Evolutionary conservation across 495 filamentous ascomycete genomes (phyloP).

Genomic region (Lepidopterella palustris): DNA sequence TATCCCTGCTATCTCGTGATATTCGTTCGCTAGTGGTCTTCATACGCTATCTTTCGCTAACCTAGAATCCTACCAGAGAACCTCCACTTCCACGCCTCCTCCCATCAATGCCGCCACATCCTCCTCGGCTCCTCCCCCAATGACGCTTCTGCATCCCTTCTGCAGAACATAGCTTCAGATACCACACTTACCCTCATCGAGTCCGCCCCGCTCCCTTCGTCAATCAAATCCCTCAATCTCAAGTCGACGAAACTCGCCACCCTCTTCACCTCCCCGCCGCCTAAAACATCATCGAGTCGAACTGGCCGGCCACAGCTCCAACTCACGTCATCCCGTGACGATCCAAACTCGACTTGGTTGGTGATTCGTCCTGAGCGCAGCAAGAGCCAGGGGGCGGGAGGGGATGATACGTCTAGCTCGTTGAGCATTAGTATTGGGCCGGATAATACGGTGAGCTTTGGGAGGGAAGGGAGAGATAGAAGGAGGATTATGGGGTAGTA

Average conservation of each 20-base stretch:
- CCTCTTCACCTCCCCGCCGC: slow-evolving; percentile 21
- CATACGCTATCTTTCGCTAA: no score
- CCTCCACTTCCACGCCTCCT: slow-evolving; percentile 18
- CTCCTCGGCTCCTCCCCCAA: slow-evolving; percentile 21
- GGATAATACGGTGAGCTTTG: slow-evolving; percentile 28
- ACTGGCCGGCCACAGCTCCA: slow-evolving; percentile 18
- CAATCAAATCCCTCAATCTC: slow-evolving; percentile 7
- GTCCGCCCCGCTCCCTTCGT: slow-evolving; percentile 10
- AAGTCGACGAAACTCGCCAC: slow-evolving; percentile 10
- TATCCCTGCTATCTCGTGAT: neutral
- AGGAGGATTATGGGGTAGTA: neutral
- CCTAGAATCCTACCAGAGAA: slow-evolving; percentile 15
- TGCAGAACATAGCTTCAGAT: slow-evolving; percentile 17
- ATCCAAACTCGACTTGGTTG: slow-evolving; percentile 15
- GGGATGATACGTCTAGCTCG: slow-evolving; percentile 12
- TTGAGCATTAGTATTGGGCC: slow-evolving; percentile 26
- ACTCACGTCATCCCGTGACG: slow-evolving; percentile 3
- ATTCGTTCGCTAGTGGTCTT: neutral
- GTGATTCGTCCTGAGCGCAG: slow-evolving; percentile 27
- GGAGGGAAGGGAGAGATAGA: neutral
- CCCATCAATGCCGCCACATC: slow-evolving; percentile 22
- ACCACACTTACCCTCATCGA: slow-evolving; percentile 17
- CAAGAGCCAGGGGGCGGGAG: slow-evolving; percentile 10
- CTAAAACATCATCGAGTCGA: slow-evolving; percentile 7
- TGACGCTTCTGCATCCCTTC: slow-evolving; percentile 16